Conservation (phyloP, 345 rosid species). For the Hibiscus syriacus region DNA sequence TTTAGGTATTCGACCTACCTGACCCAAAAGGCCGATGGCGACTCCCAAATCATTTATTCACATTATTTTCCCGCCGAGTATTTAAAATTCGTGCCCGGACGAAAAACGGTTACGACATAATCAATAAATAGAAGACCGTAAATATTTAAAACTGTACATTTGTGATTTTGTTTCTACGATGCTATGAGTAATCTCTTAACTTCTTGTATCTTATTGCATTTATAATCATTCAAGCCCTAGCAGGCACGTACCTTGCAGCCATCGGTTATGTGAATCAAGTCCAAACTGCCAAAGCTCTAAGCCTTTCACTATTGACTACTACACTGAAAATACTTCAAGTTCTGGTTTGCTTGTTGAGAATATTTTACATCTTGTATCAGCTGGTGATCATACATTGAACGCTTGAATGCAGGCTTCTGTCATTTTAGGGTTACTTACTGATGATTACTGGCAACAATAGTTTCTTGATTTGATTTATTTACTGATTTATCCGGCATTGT, state of each 20-base stretch:
- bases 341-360: conserved; percentile 79
- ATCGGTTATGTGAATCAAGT: conserved; percentile 49
- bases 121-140: no score
- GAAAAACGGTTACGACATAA: no score
- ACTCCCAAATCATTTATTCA: no score
- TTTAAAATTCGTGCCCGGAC: no score
- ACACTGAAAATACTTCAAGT: no score
- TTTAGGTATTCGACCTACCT: no score
- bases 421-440: conserved; percentile 50
- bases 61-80: no score
- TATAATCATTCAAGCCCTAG: conserved; percentile 46
- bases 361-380: conserved; percentile 51
- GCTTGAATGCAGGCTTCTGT: conserved; percentile 59
- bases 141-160: neutral
- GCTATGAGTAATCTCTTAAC: neutral
- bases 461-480: conserved; percentile 5
- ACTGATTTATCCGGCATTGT: neutral
- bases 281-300: no score
- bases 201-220: neutral
- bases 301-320: no score
- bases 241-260: conserved; percentile 61
- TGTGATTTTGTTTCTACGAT: neutral
- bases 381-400: conserved; percentile 22
- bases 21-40: no score
- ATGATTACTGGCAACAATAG: conserved; percentile 1